Base-by-base conservation (phyloP, 768 basidiomycete genomes). In the Leccinum arenicola region DNA sequence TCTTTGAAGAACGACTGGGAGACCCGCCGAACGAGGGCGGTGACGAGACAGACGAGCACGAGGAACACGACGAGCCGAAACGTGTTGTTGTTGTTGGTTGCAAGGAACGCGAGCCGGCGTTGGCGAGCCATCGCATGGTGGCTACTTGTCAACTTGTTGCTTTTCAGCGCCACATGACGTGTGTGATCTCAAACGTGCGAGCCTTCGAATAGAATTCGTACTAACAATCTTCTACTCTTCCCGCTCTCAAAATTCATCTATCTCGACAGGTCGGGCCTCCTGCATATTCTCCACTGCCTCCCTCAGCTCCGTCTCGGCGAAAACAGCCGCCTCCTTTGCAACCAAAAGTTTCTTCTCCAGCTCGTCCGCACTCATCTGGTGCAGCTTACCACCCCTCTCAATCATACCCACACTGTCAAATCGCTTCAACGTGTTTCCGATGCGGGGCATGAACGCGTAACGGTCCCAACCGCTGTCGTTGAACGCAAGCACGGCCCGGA, bases 391-490 rank as follows among this genome's bases (percentile, higher is more conserved):
- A 29, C 78, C 78, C 59, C 77, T 73, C 55, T 81, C 82, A 3
- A 83, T 69, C 59, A 83, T 69, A 3, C 87, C 85, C 57, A 93
- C 82, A 52, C 74, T 78, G 61, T 90, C 88, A 63, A 91, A 93
- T 35, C 84, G 80, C 59, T 76, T 77, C 47, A 91, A 73, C 3
- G 89, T 86, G 61, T 85, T 83, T 29, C 88, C 86, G 27, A 82
- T 71, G n/a, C 84, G 83, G 38, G 91, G 91, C 68, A 92, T 73
- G 68, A 87, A 86, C 4, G 77, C 81, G 59, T 82, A 75, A 11
- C 80, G 80, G 70, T 91, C 92, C 91, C 91, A 93, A 23, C 92
- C 91, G 60, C 81, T 86, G 73, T 94, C 91, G 64, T 93, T 93
- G 77, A 91, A 88, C 1, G 87, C 82, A 25, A 93, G 79, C 21